Evolutionary conservation across 129 eudicot genomes (phyloP).

Genomic region (Ambrosia artemisiifolia): DNA sequence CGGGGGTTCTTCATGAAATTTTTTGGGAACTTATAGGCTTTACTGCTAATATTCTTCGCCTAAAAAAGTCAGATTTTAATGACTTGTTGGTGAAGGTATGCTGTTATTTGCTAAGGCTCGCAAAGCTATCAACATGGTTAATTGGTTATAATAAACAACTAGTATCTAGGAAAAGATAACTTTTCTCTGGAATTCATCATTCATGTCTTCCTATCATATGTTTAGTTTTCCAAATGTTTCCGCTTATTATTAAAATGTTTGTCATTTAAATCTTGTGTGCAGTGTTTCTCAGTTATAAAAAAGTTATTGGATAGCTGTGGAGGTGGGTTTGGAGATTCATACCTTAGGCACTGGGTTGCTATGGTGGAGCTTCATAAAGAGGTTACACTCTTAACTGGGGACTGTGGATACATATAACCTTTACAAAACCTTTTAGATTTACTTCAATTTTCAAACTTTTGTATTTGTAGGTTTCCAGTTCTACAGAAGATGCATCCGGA

Average conservation of each 20-base stretch:
- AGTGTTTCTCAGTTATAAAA: slow-evolving; percentile 69
- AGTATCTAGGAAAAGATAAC: not conserved
- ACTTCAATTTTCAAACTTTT: slow-evolving; percentile 16
- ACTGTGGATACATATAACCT: not conserved
- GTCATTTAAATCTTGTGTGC: slow-evolving; percentile 30
- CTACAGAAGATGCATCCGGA: slow-evolving; percentile 67
- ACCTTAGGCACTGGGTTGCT: slow-evolving; percentile 74
- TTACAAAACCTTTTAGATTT: slow-evolving; percentile 2
- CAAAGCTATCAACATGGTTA: too few relatives aligned
- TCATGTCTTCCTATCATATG: too few relatives aligned
- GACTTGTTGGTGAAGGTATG: slow-evolving; percentile 77
- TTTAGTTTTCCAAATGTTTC: not conserved
- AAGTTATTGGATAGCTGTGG: slow-evolving; percentile 60
- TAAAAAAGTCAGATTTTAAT: slow-evolving; percentile 40
- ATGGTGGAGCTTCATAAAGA: slow-evolving; percentile 64
- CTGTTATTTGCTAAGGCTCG: not conserved
- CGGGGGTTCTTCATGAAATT: slow-evolving; percentile 72
- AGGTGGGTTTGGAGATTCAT: slow-evolving; percentile 57
- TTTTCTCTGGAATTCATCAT: not conserved
- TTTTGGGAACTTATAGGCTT: slow-evolving; percentile 63
- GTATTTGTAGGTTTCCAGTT: slow-evolving; percentile 48
- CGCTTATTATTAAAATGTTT: not conserved
- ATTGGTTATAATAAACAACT: not conserved
- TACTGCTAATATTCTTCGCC: slow-evolving; percentile 46
- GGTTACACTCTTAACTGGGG: slow-evolving; percentile 41